Evolutionary conservation across 129 eudicot genomes (phyloP).

Genomic region (Glebionis coronaria): DNA sequence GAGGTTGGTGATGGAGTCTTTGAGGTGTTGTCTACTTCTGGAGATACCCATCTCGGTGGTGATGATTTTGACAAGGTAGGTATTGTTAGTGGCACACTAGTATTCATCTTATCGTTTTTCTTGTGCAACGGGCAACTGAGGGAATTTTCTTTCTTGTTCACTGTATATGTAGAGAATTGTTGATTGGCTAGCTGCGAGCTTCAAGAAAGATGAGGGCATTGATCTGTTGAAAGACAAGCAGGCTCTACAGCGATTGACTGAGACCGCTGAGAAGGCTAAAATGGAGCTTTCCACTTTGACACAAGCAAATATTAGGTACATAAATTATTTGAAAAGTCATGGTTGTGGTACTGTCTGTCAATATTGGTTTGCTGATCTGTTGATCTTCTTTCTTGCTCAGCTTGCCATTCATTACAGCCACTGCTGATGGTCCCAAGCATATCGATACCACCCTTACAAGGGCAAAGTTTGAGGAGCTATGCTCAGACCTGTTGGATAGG

Average conservation of each 20-base stretch:
- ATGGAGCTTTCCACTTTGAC: slow-evolving; percentile 95
- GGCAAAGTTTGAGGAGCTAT: slow-evolving; percentile 90
- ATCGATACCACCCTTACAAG: slow-evolving; percentile 92
- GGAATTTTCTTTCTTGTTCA: not conserved
- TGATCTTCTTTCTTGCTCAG: slow-evolving; percentile 37
- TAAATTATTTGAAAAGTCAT: not conserved
- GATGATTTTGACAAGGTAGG: slow-evolving; percentile 96
- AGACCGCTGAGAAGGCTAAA: slow-evolving; percentile 98
- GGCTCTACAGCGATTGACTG: slow-evolving; percentile 92
- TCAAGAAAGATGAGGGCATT: slow-evolving; percentile 90
- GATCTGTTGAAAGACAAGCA: slow-evolving; percentile 94
- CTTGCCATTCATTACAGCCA: slow-evolving; percentile 96
- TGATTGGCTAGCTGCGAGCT: slow-evolving; percentile 88
- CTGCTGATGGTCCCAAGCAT: slow-evolving; percentile 98
- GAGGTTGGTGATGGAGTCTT: slow-evolving; percentile 99
- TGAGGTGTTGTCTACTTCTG: slow-evolving; percentile 96
- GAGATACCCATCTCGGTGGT: slow-evolving; percentile 99
- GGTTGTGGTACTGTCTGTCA: not conserved
- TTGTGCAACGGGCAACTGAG: not conserved
- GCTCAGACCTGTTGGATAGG: slow-evolving; percentile 98
- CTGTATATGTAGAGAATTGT: slow-evolving; percentile 67
- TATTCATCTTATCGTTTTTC: not conserved
- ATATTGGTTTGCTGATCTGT: slow-evolving; percentile 8
- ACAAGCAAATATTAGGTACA: slow-evolving; percentile 85
- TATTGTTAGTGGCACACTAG: not conserved